Percentiles rank a stretch among this genome's conserved stretches.
These are phyloP conservation scores for Phytophthora aleatoria DNA, from an alignment of 352 stramenopile genomes.

Conservation along the genomic window DNA sequence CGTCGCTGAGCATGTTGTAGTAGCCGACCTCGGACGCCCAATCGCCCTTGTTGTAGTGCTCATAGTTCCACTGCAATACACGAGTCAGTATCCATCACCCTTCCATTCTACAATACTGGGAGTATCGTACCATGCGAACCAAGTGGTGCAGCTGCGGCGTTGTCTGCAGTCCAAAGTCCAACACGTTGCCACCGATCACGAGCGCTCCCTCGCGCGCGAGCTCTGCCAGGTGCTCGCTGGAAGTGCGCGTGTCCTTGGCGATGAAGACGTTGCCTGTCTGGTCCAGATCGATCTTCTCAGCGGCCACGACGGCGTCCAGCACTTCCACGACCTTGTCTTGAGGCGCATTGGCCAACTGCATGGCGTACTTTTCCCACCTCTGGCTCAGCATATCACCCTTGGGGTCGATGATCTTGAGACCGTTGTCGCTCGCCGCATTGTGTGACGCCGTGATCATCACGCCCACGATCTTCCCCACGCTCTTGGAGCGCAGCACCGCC, in stretches of 20 bases:
- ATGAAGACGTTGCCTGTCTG: conserved; percentile 88
- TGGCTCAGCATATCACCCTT: conserved; percentile 92
- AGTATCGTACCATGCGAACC: conserved; percentile 88
- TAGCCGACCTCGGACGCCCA: conserved; percentile 94
- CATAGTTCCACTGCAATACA: conserved; percentile 79
- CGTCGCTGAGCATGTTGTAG: conserved; percentile 93
- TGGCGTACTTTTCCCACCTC: conserved; percentile 90
- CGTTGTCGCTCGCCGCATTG: conserved; percentile 93
- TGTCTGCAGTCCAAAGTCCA: conserved; percentile 96
- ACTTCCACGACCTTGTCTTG: conserved; percentile 87
- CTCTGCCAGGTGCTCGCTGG: conserved; percentile 84
- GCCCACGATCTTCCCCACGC: conserved; percentile 83
- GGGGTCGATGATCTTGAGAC: conserved; percentile 95
- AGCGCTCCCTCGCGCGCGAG: conserved; percentile 90
- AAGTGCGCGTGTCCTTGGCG: conserved; percentile 93
- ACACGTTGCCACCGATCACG: conserved; percentile 88
- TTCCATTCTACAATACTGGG: neutral
- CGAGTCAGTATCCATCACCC: neutral
- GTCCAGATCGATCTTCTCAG: conserved; percentile 86
- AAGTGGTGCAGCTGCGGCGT: conserved; percentile 98
- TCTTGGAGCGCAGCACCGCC: conserved; percentile 81
- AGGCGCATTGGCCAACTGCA: conserved; percentile 80
- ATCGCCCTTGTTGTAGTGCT: conserved; percentile 89
- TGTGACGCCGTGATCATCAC: conserved; percentile 96
- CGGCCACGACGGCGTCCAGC: conserved; percentile 67